These are phyloP conservation scores for Cetradonia linearis DNA, from an alignment of 495 filamentous ascomycete genomes.

Conservation along the genomic window DNA sequence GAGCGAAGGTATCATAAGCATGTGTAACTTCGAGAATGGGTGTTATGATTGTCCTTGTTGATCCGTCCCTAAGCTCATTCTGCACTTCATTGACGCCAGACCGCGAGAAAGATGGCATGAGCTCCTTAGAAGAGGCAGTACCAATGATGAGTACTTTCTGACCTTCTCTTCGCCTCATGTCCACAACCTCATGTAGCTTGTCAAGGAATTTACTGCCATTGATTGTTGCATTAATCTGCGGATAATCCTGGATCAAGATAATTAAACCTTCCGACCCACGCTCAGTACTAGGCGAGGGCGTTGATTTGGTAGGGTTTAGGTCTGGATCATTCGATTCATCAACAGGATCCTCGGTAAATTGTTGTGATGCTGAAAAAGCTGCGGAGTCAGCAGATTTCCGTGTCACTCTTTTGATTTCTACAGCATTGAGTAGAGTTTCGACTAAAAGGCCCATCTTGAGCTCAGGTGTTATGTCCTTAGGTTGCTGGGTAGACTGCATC, in stretches of 20 bases:
- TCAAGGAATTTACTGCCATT: conserved; percentile 53
- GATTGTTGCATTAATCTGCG: conserved; percentile 54
- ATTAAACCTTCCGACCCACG: conserved; percentile 35
- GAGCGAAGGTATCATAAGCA: conserved; percentile 31
- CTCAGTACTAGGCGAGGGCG: neutral
- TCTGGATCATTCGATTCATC: neutral
- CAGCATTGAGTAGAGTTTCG: conserved; percentile 28
- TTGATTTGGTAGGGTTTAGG: neutral
- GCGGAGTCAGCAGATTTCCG: neutral
- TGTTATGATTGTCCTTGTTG: conserved; percentile 44
- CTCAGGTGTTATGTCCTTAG: conserved; percentile 26
- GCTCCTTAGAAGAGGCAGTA: conserved; percentile 45
- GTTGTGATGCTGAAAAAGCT: neutral
- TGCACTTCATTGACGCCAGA: conserved; percentile 41
- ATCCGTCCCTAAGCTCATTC: conserved; percentile 30
- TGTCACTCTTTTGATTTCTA: conserved; percentile 23
- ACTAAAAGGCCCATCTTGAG: conserved; percentile 28
- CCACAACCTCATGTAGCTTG: conserved; percentile 59
- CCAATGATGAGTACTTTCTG: conserved; percentile 69
- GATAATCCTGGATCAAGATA: conserved; percentile 71
- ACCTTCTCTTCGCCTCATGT: conserved; percentile 56
- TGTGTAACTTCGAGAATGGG: conserved; percentile 30
- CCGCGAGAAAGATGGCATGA: conserved; percentile 39
- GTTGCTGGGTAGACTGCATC: conserved; percentile 4
- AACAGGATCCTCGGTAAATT: neutral